These are phyloP conservation scores for Penicillium capsulatum DNA, from an alignment of 2,329 filamentous ascomycete genomes.

Conservation along the genomic window DNA sequence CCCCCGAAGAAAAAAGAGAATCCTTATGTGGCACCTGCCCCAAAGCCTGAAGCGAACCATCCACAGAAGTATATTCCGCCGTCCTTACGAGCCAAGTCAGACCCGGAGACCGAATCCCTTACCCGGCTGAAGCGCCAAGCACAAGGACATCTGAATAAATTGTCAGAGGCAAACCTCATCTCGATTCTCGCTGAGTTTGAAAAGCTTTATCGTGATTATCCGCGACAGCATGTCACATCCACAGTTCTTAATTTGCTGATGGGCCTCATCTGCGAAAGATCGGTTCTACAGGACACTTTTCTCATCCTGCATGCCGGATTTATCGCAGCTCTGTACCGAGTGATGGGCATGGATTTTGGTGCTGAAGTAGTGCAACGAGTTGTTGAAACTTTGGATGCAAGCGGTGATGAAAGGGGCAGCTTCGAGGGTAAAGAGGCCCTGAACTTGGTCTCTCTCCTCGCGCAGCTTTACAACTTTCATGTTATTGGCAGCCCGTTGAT, in stretches of 20 bases:
- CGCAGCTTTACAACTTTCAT: conserved; percentile 89
- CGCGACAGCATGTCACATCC: conserved; percentile 83
- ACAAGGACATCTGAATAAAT: conserved; percentile 84
- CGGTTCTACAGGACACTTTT: conserved; percentile 78
- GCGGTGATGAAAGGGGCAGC: conserved; percentile 50
- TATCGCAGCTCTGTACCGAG: conserved; percentile 78
- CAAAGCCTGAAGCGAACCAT: conserved; percentile 41
- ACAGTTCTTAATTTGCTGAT: conserved; percentile 73
- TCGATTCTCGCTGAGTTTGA: conserved; percentile 80
- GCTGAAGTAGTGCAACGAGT: conserved; percentile 77
- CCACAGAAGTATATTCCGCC: conserved; percentile 80
- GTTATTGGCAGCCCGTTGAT: conserved; percentile 76
- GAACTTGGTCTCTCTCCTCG: conserved; percentile 77
- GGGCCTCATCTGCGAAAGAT: conserved; percentile 72
- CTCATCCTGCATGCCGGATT: conserved; percentile 89
- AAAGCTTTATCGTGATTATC: conserved; percentile 74
- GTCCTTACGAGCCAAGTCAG: conserved; percentile 64
- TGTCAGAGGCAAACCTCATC: conserved; percentile 85
- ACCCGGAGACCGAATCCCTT: conserved; percentile 63
- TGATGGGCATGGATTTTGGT: conserved; percentile 83
- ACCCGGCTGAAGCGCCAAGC: conserved; percentile 70
- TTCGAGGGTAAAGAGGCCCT: conserved; percentile 57
- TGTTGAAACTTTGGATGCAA: conserved; percentile 67
- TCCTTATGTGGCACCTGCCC: conserved; percentile 74
- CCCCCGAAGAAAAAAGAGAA: conserved; percentile 64